Percentiles rank a stretch among this genome's conserved stretches.
phyloP scores from a whole-genome alignment of 805 yeast species.

The Kazachstania africana region DNA sequence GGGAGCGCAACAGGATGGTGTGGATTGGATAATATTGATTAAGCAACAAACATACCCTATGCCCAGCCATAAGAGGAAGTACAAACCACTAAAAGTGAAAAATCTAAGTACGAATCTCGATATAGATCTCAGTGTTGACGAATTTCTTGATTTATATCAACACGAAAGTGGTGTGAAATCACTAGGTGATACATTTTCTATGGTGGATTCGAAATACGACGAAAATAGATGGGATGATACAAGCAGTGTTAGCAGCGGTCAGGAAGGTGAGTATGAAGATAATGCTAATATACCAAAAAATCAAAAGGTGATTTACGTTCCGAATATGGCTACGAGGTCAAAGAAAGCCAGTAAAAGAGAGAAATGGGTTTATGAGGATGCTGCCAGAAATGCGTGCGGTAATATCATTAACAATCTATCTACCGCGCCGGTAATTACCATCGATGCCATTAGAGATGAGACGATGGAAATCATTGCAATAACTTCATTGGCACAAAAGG shows the following conservation, averaged over 20 bases:
- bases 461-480: conserved; percentile 72
- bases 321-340: conserved; percentile 74
- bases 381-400: conserved; percentile 50
- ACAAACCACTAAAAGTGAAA: conserved; percentile 66
- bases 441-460: conserved; percentile 72
- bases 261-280: conserved; percentile 16
- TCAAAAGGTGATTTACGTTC: conserved; percentile 55
- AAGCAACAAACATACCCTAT: conserved; percentile 44
- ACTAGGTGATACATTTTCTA: conserved; percentile 6
- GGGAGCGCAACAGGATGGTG: conserved; percentile 57
- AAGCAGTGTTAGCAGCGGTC: conserved; percentile 21
- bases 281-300: conserved; percentile 9
- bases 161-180: conserved; percentile 17
- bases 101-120: conserved; percentile 52
- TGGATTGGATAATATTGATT: conserved; percentile 64
- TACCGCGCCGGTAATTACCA: conserved; percentile 59
- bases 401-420: conserved; percentile 42
- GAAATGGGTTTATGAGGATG: conserved; percentile 66
- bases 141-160: conserved; percentile 38
- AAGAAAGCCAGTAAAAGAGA: conserved; percentile 66
- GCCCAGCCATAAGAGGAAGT: conserved; percentile 35
- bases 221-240: conserved; percentile 19
- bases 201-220: conserved; percentile 18
- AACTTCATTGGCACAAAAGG: conserved; percentile 63
- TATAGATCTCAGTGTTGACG: conserved; percentile 60